Conservation (phyloP, 2,329 filamentous ascomycete species). For the Davidsoniella neocaledoniae region DNA sequence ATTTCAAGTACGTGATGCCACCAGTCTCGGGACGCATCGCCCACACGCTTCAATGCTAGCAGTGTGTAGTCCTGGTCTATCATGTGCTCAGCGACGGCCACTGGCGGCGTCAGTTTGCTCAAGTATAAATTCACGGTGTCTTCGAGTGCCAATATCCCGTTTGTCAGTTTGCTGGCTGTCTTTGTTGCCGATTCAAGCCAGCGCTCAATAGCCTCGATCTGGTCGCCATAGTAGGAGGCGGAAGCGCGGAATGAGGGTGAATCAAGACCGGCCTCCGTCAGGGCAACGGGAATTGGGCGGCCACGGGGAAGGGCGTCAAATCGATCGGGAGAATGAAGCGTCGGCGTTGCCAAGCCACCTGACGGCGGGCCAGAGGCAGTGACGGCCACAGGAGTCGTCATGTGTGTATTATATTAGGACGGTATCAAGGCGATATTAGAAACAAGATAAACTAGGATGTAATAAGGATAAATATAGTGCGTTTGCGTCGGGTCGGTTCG, state of each 20-base stretch:
- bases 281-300: constrained; percentile 52
- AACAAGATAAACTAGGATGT: too few species aligned
- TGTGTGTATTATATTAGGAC: too few species aligned
- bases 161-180: constrained; percentile 36
- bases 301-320: constrained; percentile 15
- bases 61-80: constrained; percentile 93
- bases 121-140: constrained; percentile 63
- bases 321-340: not conserved
- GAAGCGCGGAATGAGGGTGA: constrained; percentile 89
- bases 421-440: too few species aligned
- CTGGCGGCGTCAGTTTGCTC: constrained; percentile 54
- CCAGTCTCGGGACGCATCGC: constrained; percentile 74
- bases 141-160: constrained; percentile 58
- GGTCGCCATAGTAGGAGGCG: constrained; percentile 72
- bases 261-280: constrained; percentile 92
- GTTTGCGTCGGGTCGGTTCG: too few species aligned
- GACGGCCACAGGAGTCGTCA: too few species aligned
- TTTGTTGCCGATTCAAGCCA: constrained; percentile 59
- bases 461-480: too few species aligned
- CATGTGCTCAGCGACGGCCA: constrained; percentile 61
- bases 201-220: constrained; percentile 77
- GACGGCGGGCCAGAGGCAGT: too few species aligned
- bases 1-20: constrained; percentile 61
- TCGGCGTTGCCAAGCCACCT: too few species aligned
- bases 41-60: constrained; percentile 67